Conservation (phyloP, 371 early-diverging fungal species). For the Capillidium heterosporum region DNA sequence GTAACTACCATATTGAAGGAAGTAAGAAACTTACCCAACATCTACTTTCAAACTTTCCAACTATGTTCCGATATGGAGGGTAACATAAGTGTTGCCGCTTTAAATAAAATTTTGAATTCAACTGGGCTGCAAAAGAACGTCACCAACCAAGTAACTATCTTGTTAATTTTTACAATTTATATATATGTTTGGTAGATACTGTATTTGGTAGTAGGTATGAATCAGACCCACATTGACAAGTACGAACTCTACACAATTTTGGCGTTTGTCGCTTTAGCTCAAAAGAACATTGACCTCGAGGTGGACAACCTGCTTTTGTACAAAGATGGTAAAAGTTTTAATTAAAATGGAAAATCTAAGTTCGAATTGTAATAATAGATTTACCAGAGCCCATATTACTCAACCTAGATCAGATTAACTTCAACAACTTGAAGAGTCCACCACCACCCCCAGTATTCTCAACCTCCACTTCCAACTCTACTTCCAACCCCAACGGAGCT, state of each 20-base stretch:
- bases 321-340: constrained; percentile 18
- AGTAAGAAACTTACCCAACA: too few species aligned
- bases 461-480: too few species aligned
- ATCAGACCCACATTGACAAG: constrained; percentile 16
- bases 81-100: constrained; percentile 23
- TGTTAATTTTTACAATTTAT: background rate
- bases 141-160: constrained; percentile 27
- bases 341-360: too few species aligned
- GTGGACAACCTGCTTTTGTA: constrained; percentile 27
- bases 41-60: too few species aligned
- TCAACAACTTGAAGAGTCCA: constrained; percentile 4
- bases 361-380: constrained; percentile 5
- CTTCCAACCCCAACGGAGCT: too few species aligned
- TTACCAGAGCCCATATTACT: constrained; percentile 11
- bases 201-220: constrained; percentile 18
- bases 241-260: constrained; percentile 47
- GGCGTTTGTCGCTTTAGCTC: constrained; percentile 49
- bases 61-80: constrained; percentile 20
- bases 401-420: constrained; percentile 8
- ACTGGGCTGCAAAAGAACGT: constrained; percentile 26
- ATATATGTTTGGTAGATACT: constrained; percentile 11
- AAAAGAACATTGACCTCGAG: constrained; percentile 43
- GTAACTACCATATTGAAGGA: too few species aligned
- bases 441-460: background rate
- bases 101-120: constrained; percentile 25